Evolutionary conservation across 176 grass and related monocot species (phyloP), one percentile per base, ranked within the genome.

Genomic region (Zoysia japonica): DNA sequence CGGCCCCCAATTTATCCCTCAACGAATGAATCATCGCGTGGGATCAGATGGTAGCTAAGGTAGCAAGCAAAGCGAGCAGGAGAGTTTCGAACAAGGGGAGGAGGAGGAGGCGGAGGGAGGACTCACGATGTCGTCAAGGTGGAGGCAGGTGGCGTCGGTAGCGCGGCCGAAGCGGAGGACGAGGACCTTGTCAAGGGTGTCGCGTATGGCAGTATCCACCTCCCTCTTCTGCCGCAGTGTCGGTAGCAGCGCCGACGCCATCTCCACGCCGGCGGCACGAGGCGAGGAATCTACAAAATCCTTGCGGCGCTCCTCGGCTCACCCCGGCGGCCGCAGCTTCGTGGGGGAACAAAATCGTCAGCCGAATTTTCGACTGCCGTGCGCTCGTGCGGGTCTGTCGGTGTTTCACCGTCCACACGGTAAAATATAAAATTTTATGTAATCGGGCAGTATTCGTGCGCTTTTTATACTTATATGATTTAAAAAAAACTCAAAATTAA

Each of bases 181-280:
- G 42, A 97, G 68, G 62, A 97, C 91, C 87, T 88, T 90, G 69
- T 97, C 91, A 37, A 97, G 91, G 37, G 89, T 94, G 76, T 94
- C 85, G 45, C 91, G 78, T 41, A 97, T 94, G 64, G 86, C 70
- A 19, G 67, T 5, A 61, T 93, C 94, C 17, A 93, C 80, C 82
- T 91, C 89, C 55, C 75, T 70, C 83, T 97, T 97, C 85, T 53
- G 83, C 82, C 68, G 69, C 63, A 97, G 79, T 36, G 87, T 91
- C 50, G 89, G 85, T 50, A 92, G 65, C 43, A 93, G 14, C 41
- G 43, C 60, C 11, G 84, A 91, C 28, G 76, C 87, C 91, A 97
- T 97, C 79, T 67, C 70, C 13, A 47, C 16, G 8, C 59, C 19
- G 20, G 9, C 59, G 19, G 19, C 7, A 6, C 17, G 17, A 57